These are phyloP conservation scores for Schizonepeta tenuifolia DNA, from an alignment of 257 asterid genomes.

Conservation along the genomic window DNA sequence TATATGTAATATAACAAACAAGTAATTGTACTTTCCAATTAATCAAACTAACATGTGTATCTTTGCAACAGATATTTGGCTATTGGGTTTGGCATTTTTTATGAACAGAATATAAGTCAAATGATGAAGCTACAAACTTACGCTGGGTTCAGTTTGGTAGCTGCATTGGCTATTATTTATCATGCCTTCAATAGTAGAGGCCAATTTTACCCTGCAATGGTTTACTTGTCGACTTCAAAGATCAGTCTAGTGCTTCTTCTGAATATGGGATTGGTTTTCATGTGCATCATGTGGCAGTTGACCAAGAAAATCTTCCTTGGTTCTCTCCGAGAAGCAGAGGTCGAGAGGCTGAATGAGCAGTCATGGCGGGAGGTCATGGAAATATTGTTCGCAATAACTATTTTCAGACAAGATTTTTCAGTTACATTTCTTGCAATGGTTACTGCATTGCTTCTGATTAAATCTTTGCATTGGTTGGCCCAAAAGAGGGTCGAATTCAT, in stretches of 20 bases:
- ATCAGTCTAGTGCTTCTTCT: constrained; percentile 78
- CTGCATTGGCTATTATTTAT: constrained; percentile 64
- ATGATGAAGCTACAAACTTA: constrained; percentile 85
- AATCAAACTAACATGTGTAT: not conserved
- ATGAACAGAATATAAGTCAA: constrained; percentile 45
- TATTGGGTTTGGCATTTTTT: constrained; percentile 32
- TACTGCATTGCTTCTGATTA: constrained; percentile 80
- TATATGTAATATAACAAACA: not conserved
- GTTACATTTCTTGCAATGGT: constrained; percentile 80
- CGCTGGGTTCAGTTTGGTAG: constrained; percentile 75
- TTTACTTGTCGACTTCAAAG: constrained; percentile 84
- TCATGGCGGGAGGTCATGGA: constrained; percentile 97
- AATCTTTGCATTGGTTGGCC: constrained; percentile 94
- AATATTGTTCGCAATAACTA: constrained; percentile 86
- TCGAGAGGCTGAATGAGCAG: constrained; percentile 93
- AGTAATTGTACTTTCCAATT: not conserved
- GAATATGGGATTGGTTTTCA: constrained; percentile 79
- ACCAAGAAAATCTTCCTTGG: constrained; percentile 90
- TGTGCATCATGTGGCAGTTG: constrained; percentile 87
- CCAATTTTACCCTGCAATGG: constrained; percentile 95
- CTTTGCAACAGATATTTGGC: constrained; percentile 15
- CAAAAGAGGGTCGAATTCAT: constrained; percentile 95
- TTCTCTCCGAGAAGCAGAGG: constrained; percentile 90
- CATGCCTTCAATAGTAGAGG: constrained; percentile 81
- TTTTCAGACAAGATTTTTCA: constrained; percentile 90